Base-by-base conservation (phyloP, 192 early-diverging fungal species). In the Mortierella antarctica region DNA sequence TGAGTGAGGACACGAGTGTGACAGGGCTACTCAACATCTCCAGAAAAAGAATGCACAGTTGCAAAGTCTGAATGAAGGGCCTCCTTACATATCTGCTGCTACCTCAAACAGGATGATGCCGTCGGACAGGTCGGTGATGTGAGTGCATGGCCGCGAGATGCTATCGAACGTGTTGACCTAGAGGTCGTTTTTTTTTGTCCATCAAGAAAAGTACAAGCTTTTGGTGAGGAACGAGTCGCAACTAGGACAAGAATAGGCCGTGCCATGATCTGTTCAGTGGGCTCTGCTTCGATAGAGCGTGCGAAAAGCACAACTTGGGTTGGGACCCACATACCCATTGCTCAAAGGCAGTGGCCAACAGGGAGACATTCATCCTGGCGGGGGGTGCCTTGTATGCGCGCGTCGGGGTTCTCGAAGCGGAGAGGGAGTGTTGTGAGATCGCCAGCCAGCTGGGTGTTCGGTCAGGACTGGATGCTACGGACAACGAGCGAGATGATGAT, bases 91-190 rank as follows among this genome's bases (percentile, higher is more conserved):
- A 58, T 95, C 91, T 20, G 87, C 83, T 18, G 94, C 88, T 59
- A 96, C 90, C 77, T 97, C 95, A 69, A 93, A 92, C 42, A 98
- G 82, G 18, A 92, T 85, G 47, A 89, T 90, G 56, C 95, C 92
- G 84, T 95, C 94, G 46, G 88, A 85, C 50, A 96, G 89, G 83
- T 97, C 96, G 40, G 81, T 82, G 49, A 92, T 62, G 50, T 72
- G 60, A 48, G 74, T 82, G 59, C 83, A 74, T 8, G 67, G 70
- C 42, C 86, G 70, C 7, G 88, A 87, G 42, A 90, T 72, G 59
- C 66, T 63, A 15, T 87, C 84, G 71, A 93, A 92, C 4, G 92
- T 89, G 68, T 91, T 92, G 67, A 92, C 83, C 93, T 87, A 73
- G 44, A 44, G 60, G 59, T n/a, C 11, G 31, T 0, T 7, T 57